Base-by-base conservation (phyloP, 352 stramenopile species). In the Globisporangium yorkense region DNA sequence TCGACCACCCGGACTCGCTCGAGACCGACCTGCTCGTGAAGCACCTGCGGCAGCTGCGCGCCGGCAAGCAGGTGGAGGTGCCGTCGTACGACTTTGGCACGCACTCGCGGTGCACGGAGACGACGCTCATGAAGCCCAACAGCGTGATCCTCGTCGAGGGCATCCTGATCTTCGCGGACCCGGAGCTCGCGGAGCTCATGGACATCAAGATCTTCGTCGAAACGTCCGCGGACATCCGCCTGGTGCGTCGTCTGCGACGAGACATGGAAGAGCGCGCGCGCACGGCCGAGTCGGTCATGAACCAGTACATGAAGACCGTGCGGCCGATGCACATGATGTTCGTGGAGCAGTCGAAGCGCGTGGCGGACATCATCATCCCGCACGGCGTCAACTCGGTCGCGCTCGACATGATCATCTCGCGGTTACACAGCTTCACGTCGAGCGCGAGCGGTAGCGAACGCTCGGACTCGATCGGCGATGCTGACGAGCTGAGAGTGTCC, bases 141-240 rank as follows among this genome's bases (percentile, higher is more conserved):
- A 88, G 74, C 54, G 88, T 99, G 9, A 97, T 99, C 62, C 76
- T 99, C 18, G 78, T 99, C 0, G 96, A 99, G 62, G 96, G 96
- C 47, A 99, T 99, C 70, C 75, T 99, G 20, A 97, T 98, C 61
- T 97, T 99, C 33, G 91, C 92, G 5, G 82, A 98, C 65, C 75
- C 72, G 50, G 75, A 84, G 35, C 80, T 99, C 8, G 80, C 85
- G 4, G 71, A 90, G 43, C 77, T 98, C 64, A 90, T 98, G 81
- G 96, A 99, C 79, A 93, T 99, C 57, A 98, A 98, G 73, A 89
- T 99, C 50, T 99, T 98, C 78, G 96, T 98, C 54, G 94, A 98
- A 77, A 97, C 95, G 18, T 74, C 96, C 9, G 79, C 87, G 20
- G 96, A 99, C 70, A 97, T 98, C 51, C 86, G 96, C 20, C 88